Conservation (phyloP, 2,329 filamentous ascomycete genomes). For the Pseudofabraea citricarpa region DNA sequence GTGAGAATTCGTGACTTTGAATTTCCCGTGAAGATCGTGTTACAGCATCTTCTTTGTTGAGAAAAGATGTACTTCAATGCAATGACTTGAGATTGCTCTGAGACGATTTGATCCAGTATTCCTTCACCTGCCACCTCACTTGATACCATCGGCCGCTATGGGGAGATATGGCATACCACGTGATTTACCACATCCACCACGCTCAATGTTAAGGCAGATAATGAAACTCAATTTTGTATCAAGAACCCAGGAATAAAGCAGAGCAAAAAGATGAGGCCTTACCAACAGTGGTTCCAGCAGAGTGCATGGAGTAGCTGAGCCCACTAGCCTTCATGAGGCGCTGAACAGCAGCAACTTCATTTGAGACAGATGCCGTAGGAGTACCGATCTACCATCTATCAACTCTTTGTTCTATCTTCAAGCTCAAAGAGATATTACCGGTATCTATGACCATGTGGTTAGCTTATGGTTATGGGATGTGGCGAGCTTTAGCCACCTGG, state of each 20-base stretch:
- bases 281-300: conserved; percentile 90
- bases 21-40: too few relatives aligned
- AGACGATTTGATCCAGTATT: too few relatives aligned
- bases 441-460: neutral
- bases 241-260: conserved; percentile 1
- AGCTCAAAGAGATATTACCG: neutral
- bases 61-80: too few relatives aligned
- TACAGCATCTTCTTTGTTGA: too few relatives aligned
- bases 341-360: conserved; percentile 86
- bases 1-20: too few relatives aligned
- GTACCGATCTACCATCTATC: conserved; percentile 66
- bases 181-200: neutral
- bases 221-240: neutral
- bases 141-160: too few relatives aligned
- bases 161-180: neutral
- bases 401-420: neutral
- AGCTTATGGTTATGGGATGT: neutral
- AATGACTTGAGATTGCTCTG: too few relatives aligned
- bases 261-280: conserved; percentile 29
- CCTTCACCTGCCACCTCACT: too few relatives aligned
- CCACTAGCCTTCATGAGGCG: conserved; percentile 76
- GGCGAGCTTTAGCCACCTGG: conserved; percentile 1
- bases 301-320: conserved; percentile 84
- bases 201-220: neutral
- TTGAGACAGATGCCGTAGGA: conserved; percentile 66